These are phyloP conservation scores for Gossypioides kirkii DNA, from an alignment of 345 rosid species.

Conservation along the genomic window DNA sequence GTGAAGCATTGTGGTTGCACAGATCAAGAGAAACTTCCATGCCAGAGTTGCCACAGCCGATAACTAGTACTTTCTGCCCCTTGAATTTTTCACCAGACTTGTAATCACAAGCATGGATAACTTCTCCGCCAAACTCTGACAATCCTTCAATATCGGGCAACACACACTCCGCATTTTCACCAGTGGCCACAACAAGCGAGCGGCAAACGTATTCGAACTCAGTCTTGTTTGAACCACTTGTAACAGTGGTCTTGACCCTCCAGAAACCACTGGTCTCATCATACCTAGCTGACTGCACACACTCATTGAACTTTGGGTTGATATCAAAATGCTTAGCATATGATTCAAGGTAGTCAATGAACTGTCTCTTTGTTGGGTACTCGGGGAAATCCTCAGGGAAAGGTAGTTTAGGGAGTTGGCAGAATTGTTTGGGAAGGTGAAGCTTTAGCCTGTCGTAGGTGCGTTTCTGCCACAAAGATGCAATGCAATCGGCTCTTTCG, in stretches of 20 bases:
- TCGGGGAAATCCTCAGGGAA: slow-evolving; percentile 73
- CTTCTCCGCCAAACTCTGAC: slow-evolving; percentile 58
- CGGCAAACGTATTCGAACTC: slow-evolving; percentile 85
- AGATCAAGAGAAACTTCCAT: slow-evolving; percentile 95
- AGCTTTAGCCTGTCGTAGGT: slow-evolving; percentile 83
- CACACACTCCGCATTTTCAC: slow-evolving; percentile 83
- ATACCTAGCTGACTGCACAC: slow-evolving; percentile 71
- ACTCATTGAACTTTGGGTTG: slow-evolving; percentile 74
- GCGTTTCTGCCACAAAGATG: slow-evolving; percentile 75
- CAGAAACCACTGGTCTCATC: slow-evolving; percentile 81
- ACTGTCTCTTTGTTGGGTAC: slow-evolving; percentile 65
- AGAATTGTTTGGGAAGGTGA: slow-evolving; percentile 80
- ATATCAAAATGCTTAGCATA: slow-evolving; percentile 60
- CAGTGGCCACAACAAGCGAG: slow-evolving; percentile 95
- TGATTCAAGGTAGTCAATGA: slow-evolving; percentile 65
- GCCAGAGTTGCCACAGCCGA: slow-evolving; percentile 95
- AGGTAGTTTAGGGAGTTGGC: slow-evolving; percentile 72
- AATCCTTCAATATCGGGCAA: slow-evolving; percentile 72
- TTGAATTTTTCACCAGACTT: slow-evolving; percentile 71
- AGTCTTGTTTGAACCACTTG: slow-evolving; percentile 26
- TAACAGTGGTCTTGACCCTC: slow-evolving; percentile 62
- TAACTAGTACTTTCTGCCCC: slow-evolving; percentile 70
- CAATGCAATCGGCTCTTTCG: slow-evolving; percentile 75
- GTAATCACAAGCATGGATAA: slow-evolving; percentile 61
- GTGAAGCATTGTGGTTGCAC: slow-evolving; percentile 59